These are phyloP conservation scores for Dionaea muscipula DNA, from an alignment of 179 eudicot genomes.

Conservation along the genomic window DNA sequence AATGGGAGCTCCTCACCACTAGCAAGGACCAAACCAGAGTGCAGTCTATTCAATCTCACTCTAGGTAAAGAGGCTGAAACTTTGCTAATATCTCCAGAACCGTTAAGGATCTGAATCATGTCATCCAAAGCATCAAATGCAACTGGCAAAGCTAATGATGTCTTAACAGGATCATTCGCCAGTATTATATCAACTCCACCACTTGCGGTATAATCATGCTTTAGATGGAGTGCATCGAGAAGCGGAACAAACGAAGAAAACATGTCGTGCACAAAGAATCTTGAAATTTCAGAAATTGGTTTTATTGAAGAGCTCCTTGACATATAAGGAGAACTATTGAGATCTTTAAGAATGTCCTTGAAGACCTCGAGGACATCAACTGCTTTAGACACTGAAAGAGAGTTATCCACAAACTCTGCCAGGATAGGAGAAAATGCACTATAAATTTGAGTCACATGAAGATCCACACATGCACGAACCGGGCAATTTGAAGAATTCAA, in stretches of 20 bases:
- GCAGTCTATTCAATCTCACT: constrained; percentile 61
- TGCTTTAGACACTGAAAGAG: constrained; percentile 28
- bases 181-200: constrained; percentile 37
- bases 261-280: constrained; percentile 26
- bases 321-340: constrained; percentile 55
- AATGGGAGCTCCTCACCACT: constrained; percentile 94
- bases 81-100: constrained; percentile 21
- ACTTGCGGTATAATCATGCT: constrained; percentile 24
- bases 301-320: constrained; percentile 39
- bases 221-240: constrained; percentile 55
- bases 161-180: constrained; percentile 68
- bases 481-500: constrained; percentile 59
- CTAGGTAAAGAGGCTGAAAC: constrained; percentile 49
- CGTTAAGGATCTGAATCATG: constrained; percentile 36
- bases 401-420: constrained; percentile 32
- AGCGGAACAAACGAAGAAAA: constrained; percentile 41
- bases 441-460: constrained; percentile 71
- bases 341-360: constrained; percentile 32
- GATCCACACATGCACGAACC: constrained; percentile 70
- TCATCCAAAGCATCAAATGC: constrained; percentile 73
- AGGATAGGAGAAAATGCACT: constrained; percentile 44
- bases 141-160: constrained; percentile 79
- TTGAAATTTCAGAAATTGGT: constrained; percentile 20
- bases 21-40: constrained; percentile 69
- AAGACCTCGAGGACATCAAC: constrained; percentile 38